Base-by-base conservation (phyloP, 768 basidiomycete species). In the Termitomyces bulborhizus region DNA sequence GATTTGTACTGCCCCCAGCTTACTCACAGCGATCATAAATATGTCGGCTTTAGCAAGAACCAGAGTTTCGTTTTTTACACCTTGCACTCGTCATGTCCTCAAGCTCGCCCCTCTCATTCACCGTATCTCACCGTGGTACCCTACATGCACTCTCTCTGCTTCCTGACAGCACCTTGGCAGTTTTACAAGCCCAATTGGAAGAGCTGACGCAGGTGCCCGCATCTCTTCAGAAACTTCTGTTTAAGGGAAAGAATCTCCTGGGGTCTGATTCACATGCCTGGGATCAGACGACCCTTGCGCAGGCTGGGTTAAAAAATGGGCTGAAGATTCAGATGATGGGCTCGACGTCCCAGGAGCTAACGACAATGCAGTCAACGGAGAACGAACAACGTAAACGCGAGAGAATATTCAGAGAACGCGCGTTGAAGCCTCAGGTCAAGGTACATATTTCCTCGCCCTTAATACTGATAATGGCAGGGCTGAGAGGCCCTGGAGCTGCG, bases 241-340 rank as follows among this genome's bases (percentile, higher is more conserved):
- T 78, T 71, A 88, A 83, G 64, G 86, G 88, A 34, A 90, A 86
- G 74, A 77, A 72, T 49, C 53, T 67, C 11, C 16, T 60, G 21
- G 51, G 46, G 39, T 36, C 46, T 6, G 78, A 71, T 51, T 54
- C 66, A 0, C 34, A 68, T 16, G 46, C 67, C 16, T 59, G 63
- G 40, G 61, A 66, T 37, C 65, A 61, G 26, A 69, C 55, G 46
- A 75, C 63, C 29, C 62, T 73, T 61, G 67, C 12, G 3, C 63
- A 64, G 68, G 80, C 62, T 0, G 88, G 88, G n/a, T 63, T 91
- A 40, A 84, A 77, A 61, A 71, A 82, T 57, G 86, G 87, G 8
- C 62, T 73, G 48, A 90, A 85, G 67, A 68, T 90, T 5, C 87
- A 87, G 63, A 73, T 91, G 74, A 69, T 90, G 3, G 90, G 89